Evolutionary conservation across 2,329 filamentous ascomycete genomes (phyloP), one percentile per base, ranked within the genome.

Genomic region (Aspergillus neoniger): DNA sequence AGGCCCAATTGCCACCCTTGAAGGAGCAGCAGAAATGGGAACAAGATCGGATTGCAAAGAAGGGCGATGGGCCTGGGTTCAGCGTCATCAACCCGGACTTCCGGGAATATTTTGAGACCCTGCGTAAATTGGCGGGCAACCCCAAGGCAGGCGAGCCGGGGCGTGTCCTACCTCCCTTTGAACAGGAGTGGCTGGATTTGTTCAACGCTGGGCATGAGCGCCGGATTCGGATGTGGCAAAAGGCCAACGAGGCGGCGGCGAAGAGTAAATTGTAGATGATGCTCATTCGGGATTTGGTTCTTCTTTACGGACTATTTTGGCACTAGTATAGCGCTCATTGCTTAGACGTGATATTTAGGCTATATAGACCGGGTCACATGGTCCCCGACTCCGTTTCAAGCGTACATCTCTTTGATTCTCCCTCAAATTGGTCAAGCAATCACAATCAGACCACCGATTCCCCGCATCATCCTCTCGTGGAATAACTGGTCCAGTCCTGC

Each of bases 61-160:
- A 79, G 48, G 86, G 86, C 0, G 86, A 89, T 62, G 85, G 86
- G 0, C 74, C 80, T 0, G 79, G 76, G 2, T 89, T 89, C 63
- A 79, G 81, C 0, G 76, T 85, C 2, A 72, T 89, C 9, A 83
- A 82, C 60, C 87, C 87, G 0, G 81, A 88, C 30, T 89, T 89
- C 68, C 83, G 87, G 63, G 81, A 85, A 14, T 89, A 89, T 67
- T 89, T 90, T 65, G 85, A 89, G 70, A 76, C 75, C 2, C 65
- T 82, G 14, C 70, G 78, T 0, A 59, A 61, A 4, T 69, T 82
- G 25, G 80, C 80, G 0, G 80, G 80, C 0, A 74, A 80, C 6
- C 79, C 81, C 2, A 69, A 65, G 0, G 65, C 71, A 5, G 76
- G 74, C 0, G 72, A 72, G 3, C 74, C 73, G 0, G 80, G 79